Conservation (phyloP, 2,329 filamentous ascomycete genomes). For the Penicillium griseofulvum region DNA sequence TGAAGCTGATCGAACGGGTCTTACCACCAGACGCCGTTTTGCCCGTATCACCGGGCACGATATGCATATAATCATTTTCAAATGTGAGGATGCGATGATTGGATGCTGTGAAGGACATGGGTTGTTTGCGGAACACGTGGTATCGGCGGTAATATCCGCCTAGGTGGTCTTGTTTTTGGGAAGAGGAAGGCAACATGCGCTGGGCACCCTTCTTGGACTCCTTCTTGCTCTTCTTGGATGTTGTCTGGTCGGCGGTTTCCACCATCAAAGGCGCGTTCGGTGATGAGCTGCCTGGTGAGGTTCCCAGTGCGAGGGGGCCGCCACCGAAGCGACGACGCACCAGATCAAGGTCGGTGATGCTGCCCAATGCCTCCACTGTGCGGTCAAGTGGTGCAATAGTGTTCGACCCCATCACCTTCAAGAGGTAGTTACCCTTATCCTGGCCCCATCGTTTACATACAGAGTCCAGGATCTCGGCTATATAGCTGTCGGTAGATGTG, state of each 20-base stretch:
- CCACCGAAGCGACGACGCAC: slow-evolving; percentile 61
- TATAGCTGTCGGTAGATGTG: slow-evolving; percentile 64
- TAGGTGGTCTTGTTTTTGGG: slow-evolving; percentile 48
- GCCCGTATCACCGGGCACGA: slow-evolving; percentile 57
- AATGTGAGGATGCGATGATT: slow-evolving; percentile 61
- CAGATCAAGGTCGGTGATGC: slow-evolving; percentile 60
- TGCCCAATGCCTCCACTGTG: slow-evolving; percentile 62
- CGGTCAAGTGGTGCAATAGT: slow-evolving; percentile 63
- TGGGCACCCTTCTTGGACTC: slow-evolving; percentile 39
- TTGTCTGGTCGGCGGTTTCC: slow-evolving; percentile 30
- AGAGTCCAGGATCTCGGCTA: slow-evolving; percentile 64
- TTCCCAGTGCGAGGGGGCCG: slow-evolving; percentile 55
- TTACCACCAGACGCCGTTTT: slow-evolving; percentile 55
- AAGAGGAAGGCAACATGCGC: slow-evolving; percentile 46
- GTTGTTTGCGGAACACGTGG: slow-evolving; percentile 63
- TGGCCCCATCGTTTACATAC: slow-evolving; percentile 61
- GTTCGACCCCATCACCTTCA: slow-evolving; percentile 62
- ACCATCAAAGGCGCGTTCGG: slow-evolving; percentile 65
- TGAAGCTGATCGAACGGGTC: slow-evolving; percentile 62
- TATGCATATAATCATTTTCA: slow-evolving; percentile 65
- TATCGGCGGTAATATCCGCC: slow-evolving; percentile 60
- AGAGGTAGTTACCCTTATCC: slow-evolving; percentile 62
- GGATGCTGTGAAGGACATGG: slow-evolving; percentile 62
- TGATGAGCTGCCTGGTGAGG: slow-evolving; percentile 60
- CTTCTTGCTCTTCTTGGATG: slow-evolving; percentile 40